A percentile compares a stretch with the other conserved stretches of the same genome.
These are phyloP conservation scores for Volvox reticuliferus DNA, from an alignment of 139 green algal genomes.

Conservation along the genomic window DNA sequence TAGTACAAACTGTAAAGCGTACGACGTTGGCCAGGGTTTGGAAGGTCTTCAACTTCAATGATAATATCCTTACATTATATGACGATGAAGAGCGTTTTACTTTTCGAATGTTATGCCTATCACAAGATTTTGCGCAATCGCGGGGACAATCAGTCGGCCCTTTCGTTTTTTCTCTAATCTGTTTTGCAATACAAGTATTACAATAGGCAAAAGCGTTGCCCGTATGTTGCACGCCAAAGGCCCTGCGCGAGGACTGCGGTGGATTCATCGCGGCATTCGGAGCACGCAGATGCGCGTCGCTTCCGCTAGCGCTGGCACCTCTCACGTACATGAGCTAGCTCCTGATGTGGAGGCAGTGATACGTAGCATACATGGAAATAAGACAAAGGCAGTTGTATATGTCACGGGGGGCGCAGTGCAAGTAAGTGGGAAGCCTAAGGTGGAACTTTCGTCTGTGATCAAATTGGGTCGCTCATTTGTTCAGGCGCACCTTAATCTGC, in stretches of 20 bases:
- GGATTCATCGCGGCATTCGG: neutral
- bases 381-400: constrained; percentile 38
- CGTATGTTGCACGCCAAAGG: neutral
- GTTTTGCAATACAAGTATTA: neutral
- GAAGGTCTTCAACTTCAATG: neutral
- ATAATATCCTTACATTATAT: neutral
- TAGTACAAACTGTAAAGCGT: neutral
- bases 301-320: no score
- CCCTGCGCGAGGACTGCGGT: neutral
- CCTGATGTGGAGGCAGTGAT: constrained; percentile 39
- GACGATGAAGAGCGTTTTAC: neutral
- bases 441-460: neutral
- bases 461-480: no score
- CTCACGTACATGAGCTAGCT: neutral
- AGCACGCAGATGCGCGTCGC: neutral
- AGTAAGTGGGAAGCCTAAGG: neutral
- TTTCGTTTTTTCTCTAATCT: neutral
- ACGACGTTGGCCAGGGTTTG: neutral
- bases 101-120: neutral
- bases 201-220: neutral
- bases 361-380: constrained; percentile 4
- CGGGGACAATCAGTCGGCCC: neutral
- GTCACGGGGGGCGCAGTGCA: neutral
- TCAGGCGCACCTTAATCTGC: no score
- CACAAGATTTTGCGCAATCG: neutral